Evolutionary conservation across 805 yeast genomes (phyloP).

Genomic region (Wickerhamiella lipophila): DNA sequence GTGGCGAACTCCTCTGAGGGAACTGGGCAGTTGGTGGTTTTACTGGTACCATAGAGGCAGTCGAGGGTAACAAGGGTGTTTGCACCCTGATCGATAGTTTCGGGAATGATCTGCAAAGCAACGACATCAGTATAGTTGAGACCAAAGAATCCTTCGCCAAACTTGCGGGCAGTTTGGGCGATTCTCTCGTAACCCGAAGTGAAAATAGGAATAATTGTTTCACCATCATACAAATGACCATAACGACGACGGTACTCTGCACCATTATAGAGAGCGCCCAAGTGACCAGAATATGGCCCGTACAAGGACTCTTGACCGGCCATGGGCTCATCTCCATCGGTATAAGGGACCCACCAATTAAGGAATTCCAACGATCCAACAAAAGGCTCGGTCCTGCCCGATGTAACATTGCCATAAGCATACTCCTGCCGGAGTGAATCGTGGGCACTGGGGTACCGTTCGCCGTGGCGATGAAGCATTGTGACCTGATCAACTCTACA

Average conservation of each 20-base stretch:
- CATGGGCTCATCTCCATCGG: constrained; percentile 32
- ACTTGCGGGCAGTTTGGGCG: constrained; percentile 23
- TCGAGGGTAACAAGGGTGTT: constrained; percentile 21
- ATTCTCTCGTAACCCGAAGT: constrained; percentile 43
- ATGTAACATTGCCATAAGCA: constrained; percentile 13
- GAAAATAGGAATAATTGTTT: constrained; percentile 37
- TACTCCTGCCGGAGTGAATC: constrained; percentile 12
- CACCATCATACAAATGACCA: constrained; percentile 33
- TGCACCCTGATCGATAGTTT: constrained; percentile 19
- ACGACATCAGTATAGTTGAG: constrained; percentile 21
- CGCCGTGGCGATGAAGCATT: constrained; percentile 45
- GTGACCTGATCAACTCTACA: constrained; percentile 45
- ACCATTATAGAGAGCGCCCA: constrained; percentile 41
- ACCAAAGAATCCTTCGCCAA: constrained; percentile 24
- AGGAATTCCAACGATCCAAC: constrained; percentile 37
- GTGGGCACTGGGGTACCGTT: constrained; percentile 35
- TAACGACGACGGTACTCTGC: constrained; percentile 37
- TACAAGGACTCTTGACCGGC: constrained; percentile 39
- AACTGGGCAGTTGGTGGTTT: constrained; percentile 16
- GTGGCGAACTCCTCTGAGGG: constrained; percentile 3
- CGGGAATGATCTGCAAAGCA: constrained; percentile 20
- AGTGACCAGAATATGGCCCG: constrained; percentile 42
- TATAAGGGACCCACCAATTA: constrained; percentile 36
- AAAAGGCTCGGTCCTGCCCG: constrained; percentile 9
- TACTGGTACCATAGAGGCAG: neutral